Conservation (phyloP, 2,329 filamentous ascomycete species). For the Beauveria scarabaeidicola region DNA sequence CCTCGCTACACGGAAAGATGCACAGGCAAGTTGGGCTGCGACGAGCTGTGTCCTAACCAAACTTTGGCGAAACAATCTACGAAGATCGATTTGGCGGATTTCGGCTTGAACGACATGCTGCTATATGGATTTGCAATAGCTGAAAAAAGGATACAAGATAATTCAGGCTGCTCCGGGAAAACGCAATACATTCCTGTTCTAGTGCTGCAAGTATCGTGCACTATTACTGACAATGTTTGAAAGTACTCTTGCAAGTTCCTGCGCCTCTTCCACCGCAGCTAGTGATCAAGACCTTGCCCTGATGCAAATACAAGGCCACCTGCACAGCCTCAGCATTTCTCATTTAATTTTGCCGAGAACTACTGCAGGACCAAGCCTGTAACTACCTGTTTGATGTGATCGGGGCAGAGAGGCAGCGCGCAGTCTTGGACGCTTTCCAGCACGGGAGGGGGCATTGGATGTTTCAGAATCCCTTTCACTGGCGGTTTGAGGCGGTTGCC, state of each 20-base stretch:
- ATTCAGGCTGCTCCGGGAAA: background rate
- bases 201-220: background rate
- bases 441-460: background rate
- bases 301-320: too few relatives aligned
- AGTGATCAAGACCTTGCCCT: background rate
- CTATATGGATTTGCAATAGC: background rate
- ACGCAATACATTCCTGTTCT: too few relatives aligned
- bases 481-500: slow-evolving; percentile 6
- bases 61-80: slow-evolving; percentile 1
- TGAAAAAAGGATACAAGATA: background rate
- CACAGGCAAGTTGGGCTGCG: background rate
- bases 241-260: too few relatives aligned
- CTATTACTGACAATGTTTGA: too few relatives aligned
- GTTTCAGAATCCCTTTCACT: slow-evolving; percentile 6
- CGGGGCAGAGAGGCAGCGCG: background rate
- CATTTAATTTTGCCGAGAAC: background rate
- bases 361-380: background rate
- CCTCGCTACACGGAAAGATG: too few relatives aligned
- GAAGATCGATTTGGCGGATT: background rate
- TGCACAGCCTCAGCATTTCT: background rate
- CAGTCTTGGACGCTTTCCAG: background rate
- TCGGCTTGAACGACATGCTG: background rate
- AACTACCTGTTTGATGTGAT: slow-evolving; percentile 1
- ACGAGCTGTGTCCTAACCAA: background rate
- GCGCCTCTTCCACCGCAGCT: background rate